Evolutionary conservation across 202 grass and related monocot species (phyloP), one percentile per base, ranked within the genome.

Genomic region (Carex sylvatica): DNA sequence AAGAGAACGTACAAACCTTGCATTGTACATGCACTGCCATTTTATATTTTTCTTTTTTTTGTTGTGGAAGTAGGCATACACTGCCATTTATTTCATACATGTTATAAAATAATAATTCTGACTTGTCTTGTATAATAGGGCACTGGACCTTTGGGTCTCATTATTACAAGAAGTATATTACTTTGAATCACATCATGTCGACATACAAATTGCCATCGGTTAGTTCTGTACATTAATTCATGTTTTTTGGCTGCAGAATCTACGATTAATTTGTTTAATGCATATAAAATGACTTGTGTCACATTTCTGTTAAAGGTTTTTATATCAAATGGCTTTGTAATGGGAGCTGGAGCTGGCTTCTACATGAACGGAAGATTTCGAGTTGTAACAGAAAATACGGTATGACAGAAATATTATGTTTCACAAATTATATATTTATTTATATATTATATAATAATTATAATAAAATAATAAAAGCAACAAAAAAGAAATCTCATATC

Each of bases 261-360:
- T 65, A 65, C 3, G 31, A 30, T 64, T 64, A 5, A 31, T 31
- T 5, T 31, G 14, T 10, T 56, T 35, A 16, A 61, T 26, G 46
- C 12, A 72, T 8, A 70, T 82, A 33, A 18, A 51, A n/a, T 62
- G 31, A 14, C 38, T 10, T 65, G 52, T 60, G 71, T 67, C 38
- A 49, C 9, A 87, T 63, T 38, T 61, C 12, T 55, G 78, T 84
- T 68, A 16, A 54, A 83, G 81, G 65, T 83, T 5, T 83, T 83
- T 61, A 36, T 83, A 24, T 58, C 70, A 22, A 73, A 73, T 24
- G 81, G 81, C 31, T n/a, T 40, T 33, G 6, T 18, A 33, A 72
- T 83, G 81, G 81, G 81, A 36, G 51, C 30, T 38, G 81, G 81
- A 35, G 81, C 81, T 38, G 81, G 81, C 19, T 22, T 83, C 36